phyloP scores from a whole-genome alignment of 1,139 yeast genomes.

The Wickerhamiella infanticola region DNA sequence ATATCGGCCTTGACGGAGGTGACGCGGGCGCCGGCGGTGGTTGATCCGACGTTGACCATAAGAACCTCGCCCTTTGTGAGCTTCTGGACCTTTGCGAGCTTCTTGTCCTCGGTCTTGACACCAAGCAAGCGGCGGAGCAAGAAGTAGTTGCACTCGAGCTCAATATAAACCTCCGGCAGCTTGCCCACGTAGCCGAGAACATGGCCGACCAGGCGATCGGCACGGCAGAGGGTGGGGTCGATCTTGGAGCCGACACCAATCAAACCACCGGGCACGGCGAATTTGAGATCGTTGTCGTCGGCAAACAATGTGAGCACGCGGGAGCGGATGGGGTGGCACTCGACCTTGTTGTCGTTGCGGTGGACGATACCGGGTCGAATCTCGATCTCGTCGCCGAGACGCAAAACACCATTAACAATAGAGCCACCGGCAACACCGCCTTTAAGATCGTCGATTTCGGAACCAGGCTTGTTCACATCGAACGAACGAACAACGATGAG shows the following conservation, averaged over 20 bases:
- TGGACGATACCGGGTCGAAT: conserved; percentile 98
- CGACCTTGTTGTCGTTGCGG: conserved; percentile 78
- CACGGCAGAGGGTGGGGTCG: conserved; percentile 97
- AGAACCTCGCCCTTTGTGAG: conserved; percentile 88
- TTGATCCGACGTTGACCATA: conserved; percentile 98
- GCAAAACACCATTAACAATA: conserved; percentile 89
- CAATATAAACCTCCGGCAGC: conserved; percentile 90
- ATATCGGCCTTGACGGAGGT: conserved; percentile 97
- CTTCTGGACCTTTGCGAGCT: conserved; percentile 92
- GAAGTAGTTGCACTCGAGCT: conserved; percentile 94
- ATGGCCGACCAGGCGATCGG: conserved; percentile 98
- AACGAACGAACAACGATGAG: conserved; percentile 95
- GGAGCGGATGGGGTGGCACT: conserved; percentile 91
- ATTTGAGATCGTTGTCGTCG: conserved; percentile 92
- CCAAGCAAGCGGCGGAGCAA: conserved; percentile 92
- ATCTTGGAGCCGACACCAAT: conserved; percentile 99
- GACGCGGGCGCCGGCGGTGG: conserved; percentile 98
- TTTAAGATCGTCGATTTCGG: conserved; percentile 89
- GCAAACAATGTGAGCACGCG: conserved; percentile 90
- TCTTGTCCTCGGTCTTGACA: conserved; percentile 96
- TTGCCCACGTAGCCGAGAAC: conserved; percentile 96
- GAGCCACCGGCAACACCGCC: conserved; percentile 99
- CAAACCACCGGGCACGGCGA: conserved; percentile 99
- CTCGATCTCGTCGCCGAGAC: conserved; percentile 95
- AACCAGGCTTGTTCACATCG: conserved; percentile 98